Conservation (phyloP, 495 filamentous ascomycete species). For the Friedmanniomyces endolithicus region DNA sequence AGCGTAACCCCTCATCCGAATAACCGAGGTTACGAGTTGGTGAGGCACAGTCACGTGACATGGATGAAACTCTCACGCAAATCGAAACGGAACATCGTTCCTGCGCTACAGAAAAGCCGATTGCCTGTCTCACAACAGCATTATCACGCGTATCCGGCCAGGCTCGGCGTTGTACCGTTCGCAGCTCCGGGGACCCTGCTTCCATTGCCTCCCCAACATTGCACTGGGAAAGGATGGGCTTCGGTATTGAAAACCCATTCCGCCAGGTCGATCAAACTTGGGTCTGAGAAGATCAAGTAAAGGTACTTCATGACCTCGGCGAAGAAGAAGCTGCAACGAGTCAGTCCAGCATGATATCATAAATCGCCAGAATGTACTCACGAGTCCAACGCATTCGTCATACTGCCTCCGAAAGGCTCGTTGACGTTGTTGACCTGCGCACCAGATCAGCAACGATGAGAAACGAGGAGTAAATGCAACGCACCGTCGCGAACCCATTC, state of each 20-base stretch:
- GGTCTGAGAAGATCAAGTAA: constrained; percentile 28
- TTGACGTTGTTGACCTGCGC: constrained; percentile 12
- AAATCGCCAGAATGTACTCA: not conserved
- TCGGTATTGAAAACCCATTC: constrained; percentile 30
- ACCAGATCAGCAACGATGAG: not conserved
- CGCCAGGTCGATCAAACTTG: constrained; percentile 24
- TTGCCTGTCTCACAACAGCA: not conserved
- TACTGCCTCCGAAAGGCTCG: constrained; percentile 10
- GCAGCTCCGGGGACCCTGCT: not conserved
- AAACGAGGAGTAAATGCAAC: not conserved
- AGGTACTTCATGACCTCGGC: constrained; percentile 58
- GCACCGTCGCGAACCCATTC: constrained; percentile 9
- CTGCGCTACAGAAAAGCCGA: no score
- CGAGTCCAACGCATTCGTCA: constrained; percentile 12
- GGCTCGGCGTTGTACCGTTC: not conserved
- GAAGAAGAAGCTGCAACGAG: constrained; percentile 43
- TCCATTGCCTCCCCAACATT: constrained; percentile 9
- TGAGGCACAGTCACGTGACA: not conserved
- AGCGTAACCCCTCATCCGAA: not conserved
- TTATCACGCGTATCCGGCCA: not conserved
- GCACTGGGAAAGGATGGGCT: constrained; percentile 24
- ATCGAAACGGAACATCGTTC: no score
- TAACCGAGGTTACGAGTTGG: not conserved
- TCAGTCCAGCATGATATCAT: not conserved
- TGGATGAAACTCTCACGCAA: no score